These are phyloP conservation scores for Eimeria necatrix DNA, from an alignment of 169 alveolate genomes.

Conservation along the genomic window DNA sequence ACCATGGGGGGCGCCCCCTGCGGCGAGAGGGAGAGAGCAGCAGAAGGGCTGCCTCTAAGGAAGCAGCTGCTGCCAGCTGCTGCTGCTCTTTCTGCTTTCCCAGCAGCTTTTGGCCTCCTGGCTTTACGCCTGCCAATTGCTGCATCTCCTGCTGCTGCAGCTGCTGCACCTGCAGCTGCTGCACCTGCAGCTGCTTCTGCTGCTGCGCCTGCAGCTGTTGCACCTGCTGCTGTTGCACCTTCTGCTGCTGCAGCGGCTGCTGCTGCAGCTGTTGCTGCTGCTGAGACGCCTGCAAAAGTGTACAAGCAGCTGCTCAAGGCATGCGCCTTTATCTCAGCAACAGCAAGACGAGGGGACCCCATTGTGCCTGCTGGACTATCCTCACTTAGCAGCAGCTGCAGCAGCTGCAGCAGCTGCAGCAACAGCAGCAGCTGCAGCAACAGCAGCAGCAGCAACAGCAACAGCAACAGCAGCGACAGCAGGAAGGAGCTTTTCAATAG, in stretches of 20 bases:
- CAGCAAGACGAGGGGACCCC: conserved; percentile 7
- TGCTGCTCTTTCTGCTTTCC: conserved; percentile 76
- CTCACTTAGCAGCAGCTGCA: conserved; percentile 40
- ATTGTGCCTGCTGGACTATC: conserved; percentile 26
- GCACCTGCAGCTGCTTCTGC: not conserved
- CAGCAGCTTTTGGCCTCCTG: conserved; percentile 59
- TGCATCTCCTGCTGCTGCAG: conserved; percentile 24
- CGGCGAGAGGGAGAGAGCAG: conserved; percentile 47
- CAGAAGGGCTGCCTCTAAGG: conserved; percentile 21
- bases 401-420: conserved; percentile 57
- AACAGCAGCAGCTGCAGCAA: conserved; percentile 1
- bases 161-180: conserved; percentile 2
- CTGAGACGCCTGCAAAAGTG: not conserved
- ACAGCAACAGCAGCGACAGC: not conserved
- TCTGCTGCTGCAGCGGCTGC: not conserved
- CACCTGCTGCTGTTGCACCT: not conserved
- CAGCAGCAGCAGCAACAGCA: not conserved
- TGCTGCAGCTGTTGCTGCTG: conserved; percentile 25
- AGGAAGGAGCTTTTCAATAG: not conserved
- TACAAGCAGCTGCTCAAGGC: conserved; percentile 30
- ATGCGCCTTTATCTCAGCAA: conserved; percentile 15
- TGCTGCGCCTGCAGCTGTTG: conserved; percentile 23
- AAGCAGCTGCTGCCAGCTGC: conserved; percentile 65
- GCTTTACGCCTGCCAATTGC: conserved; percentile 28
- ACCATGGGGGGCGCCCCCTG: not conserved